Evolutionary conservation across 2,329 filamentous ascomycete genomes (phyloP).

Genomic region (Trichoderma hamatum): DNA sequence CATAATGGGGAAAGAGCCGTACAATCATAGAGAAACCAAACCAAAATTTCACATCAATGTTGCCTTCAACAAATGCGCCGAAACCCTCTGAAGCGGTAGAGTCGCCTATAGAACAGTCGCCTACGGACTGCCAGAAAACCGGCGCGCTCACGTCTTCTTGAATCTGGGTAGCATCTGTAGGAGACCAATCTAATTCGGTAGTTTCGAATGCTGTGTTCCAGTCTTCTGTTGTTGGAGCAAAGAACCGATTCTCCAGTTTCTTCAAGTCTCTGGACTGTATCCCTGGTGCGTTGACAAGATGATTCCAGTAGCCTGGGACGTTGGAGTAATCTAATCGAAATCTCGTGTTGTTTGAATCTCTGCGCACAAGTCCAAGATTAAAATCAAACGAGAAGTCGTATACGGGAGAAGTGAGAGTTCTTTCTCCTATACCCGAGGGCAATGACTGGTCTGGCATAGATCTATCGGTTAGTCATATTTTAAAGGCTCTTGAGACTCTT

Average conservation of each 20-base stretch:
- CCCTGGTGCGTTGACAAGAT: neutral
- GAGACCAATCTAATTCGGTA: neutral
- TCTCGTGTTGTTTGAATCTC: neutral
- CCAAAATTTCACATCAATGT: neutral
- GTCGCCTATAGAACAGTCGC: neutral
- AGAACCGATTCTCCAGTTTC: neutral
- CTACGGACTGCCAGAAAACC: neutral
- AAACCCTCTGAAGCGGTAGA: neutral
- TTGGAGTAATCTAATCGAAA: slow-evolving; percentile 21
- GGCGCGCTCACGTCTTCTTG: neutral
- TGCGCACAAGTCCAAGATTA: neutral
- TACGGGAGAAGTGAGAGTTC: neutral
- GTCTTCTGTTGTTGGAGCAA: neutral
- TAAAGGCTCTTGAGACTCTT: too few species aligned
- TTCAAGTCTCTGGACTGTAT: neutral
- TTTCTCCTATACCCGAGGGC: neutral
- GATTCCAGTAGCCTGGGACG: slow-evolving; percentile 11
- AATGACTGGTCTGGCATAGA: too few species aligned
- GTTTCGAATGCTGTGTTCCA: too few species aligned
- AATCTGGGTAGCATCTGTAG: neutral
- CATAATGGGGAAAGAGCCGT: too few species aligned
- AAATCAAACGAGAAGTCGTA: slow-evolving; percentile 20
- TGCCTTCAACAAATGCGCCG: neutral
- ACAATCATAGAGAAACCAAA: neutral
- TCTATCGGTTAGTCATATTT: too few species aligned